phyloP scores from a whole-genome alignment of 495 filamentous ascomycete species.

The Daldinia childiae region DNA sequence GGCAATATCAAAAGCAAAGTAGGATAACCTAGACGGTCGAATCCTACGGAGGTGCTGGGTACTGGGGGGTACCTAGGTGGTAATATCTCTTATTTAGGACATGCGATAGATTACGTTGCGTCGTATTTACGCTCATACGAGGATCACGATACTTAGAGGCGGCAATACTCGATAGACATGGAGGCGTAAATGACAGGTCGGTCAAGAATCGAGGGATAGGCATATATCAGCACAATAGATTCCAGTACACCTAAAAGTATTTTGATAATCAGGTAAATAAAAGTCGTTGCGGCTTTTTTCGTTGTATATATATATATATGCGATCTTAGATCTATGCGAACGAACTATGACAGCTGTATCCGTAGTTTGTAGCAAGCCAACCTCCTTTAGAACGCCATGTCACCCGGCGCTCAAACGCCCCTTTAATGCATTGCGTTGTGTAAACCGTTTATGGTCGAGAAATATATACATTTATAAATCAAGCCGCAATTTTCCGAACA shows the following conservation, averaged over 20 bases:
- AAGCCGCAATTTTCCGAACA: neutral
- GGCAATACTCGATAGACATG: neutral
- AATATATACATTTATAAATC: constrained; percentile 19
- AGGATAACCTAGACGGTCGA: neutral
- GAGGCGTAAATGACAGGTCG: neutral
- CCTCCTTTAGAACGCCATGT: constrained; percentile 11
- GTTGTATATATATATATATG: neutral
- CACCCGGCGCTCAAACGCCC: constrained; percentile 11
- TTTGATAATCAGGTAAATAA: neutral
- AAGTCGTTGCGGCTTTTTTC: neutral
- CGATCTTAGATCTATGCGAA: constrained; percentile 2
- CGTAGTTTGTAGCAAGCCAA: constrained; percentile 8
- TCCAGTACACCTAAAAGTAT: neutral
- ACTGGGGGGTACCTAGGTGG: neutral
- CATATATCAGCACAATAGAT: neutral
- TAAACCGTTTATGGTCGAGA: neutral
- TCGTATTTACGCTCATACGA: neutral
- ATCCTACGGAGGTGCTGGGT: neutral
- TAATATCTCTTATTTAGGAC: neutral
- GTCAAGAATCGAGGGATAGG: neutral
- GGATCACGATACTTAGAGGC: neutral
- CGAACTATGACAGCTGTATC: constrained; percentile 3
- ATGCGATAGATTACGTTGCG: neutral
- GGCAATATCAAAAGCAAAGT: neutral
- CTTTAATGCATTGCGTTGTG: constrained; percentile 1